These are phyloP conservation scores for Candida buenavistaensis DNA, from an alignment of 1,139 yeast genomes.

Conservation along the genomic window DNA sequence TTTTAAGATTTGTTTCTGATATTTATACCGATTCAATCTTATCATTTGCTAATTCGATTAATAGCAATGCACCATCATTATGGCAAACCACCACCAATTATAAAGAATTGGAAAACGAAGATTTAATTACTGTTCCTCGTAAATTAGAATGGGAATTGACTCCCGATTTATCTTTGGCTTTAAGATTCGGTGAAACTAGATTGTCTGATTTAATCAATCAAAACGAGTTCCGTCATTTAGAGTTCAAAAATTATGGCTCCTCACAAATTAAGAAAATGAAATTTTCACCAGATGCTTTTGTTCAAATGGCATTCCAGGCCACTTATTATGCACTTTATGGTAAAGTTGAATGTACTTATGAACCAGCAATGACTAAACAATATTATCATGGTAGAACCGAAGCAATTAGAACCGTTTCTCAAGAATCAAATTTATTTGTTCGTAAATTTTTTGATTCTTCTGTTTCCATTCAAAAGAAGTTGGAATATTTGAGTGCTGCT, in stretches of 20 bases:
- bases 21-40: slow-evolving; percentile 88
- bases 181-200: slow-evolving; percentile 90
- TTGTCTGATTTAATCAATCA: slow-evolving; percentile 85
- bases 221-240: slow-evolving; percentile 81
- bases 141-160: slow-evolving; percentile 89
- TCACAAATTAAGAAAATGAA: slow-evolving; percentile 80
- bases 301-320: slow-evolving; percentile 92
- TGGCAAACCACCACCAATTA: slow-evolving; percentile 40
- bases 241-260: slow-evolving; percentile 75
- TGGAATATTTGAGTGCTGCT: slow-evolving; percentile 62
- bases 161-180: slow-evolving; percentile 69
- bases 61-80: slow-evolving; percentile 75
- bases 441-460: slow-evolving; percentile 78
- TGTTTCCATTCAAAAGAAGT: slow-evolving; percentile 59
- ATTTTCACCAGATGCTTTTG: slow-evolving; percentile 91
- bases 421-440: slow-evolving; percentile 78
- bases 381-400: slow-evolving; percentile 91
- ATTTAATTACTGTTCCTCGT: slow-evolving; percentile 68
- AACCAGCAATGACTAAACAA: slow-evolving; percentile 92
- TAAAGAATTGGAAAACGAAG: slow-evolving; percentile 19
- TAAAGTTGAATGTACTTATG: slow-evolving; percentile 89
- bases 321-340: slow-evolving; percentile 92
- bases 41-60: slow-evolving; percentile 81
- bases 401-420: slow-evolving; percentile 82
- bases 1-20: slow-evolving; percentile 81